A percentile compares a stretch with the other conserved stretches of the same genome.
Conservation (phyloP, 768 basidiomycete genomes). For the Podaxis sp. region DNA sequence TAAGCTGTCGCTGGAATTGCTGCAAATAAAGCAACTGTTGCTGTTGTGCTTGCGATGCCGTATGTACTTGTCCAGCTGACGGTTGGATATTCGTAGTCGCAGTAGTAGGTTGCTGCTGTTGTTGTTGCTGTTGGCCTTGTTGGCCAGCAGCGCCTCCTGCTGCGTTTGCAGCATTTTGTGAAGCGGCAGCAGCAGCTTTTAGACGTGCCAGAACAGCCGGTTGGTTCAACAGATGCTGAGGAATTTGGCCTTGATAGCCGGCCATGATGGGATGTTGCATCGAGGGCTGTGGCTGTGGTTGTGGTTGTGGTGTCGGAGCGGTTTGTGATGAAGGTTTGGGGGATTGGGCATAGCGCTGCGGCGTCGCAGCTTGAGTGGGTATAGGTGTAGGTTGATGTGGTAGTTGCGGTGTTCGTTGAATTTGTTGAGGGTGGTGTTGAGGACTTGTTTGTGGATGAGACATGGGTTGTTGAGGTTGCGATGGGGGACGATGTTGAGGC, state of each 20-base stretch:
- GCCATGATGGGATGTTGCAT: conserved; percentile 2
- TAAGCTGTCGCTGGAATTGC: conserved; percentile 8
- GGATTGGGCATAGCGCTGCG: conserved; percentile 14
- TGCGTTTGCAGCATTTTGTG: neutral
- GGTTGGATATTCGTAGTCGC: conserved; percentile 19
- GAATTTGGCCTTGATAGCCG: conserved; percentile 1
- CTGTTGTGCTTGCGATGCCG: conserved; percentile 12
- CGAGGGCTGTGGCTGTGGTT: conserved; percentile 5
- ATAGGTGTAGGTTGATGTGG: conserved; percentile 3
- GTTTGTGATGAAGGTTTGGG: conserved; percentile 14
- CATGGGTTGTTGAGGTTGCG: conserved; percentile 6
- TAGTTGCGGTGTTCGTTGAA: conserved; percentile 7
- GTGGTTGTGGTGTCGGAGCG: conserved; percentile 10
- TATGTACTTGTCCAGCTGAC: conserved; percentile 12
- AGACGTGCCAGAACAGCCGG: conserved; percentile 21
- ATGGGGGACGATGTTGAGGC: conserved; percentile 1
- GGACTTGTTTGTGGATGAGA: conserved; percentile 10
- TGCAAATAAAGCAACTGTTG: conserved; percentile 14
- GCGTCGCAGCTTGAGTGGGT: conserved; percentile 10
- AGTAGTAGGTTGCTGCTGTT: conserved; percentile 23
- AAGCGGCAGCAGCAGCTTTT: conserved; percentile 19
- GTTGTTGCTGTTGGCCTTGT: conserved; percentile 15
- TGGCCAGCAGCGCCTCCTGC: conserved; percentile 14
- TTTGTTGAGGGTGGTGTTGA: conserved; percentile 14
- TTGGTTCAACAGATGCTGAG: conserved; percentile 15